phyloP scores from a whole-genome alignment of 164 flowering plant genomes.

The Santalum album region DNA sequence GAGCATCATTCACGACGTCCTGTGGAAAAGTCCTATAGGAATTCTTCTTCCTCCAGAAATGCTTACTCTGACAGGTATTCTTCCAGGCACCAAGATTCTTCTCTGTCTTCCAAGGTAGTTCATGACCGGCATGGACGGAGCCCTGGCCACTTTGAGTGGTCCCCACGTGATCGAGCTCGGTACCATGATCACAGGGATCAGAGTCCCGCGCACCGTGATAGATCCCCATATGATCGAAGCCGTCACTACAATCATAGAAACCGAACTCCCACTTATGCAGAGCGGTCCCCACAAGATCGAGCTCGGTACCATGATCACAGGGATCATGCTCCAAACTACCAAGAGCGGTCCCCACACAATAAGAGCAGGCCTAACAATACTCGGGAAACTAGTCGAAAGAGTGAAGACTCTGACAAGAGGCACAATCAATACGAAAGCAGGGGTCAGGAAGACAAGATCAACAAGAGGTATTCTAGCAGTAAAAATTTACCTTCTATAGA shows the following conservation, averaged over 20 bases:
- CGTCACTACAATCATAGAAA: slow-evolving; percentile 34
- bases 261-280: slow-evolving; percentile 32
- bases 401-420: slow-evolving; percentile 36
- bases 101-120: slow-evolving; percentile 40
- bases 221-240: slow-evolving; percentile 32
- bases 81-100: slow-evolving; percentile 51
- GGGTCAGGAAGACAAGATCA: slow-evolving; percentile 44
- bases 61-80: slow-evolving; percentile 44
- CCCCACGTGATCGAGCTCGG: slow-evolving; percentile 47
- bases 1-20: slow-evolving; percentile 45
- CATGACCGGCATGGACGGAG: slow-evolving; percentile 60
- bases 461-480: slow-evolving; percentile 25
- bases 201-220: slow-evolving; percentile 34
- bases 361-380: slow-evolving; percentile 25
- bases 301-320: slow-evolving; percentile 20
- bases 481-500: slow-evolving; percentile 25
- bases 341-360: slow-evolving; percentile 39
- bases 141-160: slow-evolving; percentile 51
- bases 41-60: slow-evolving; percentile 39
- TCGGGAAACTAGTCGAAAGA: too few species aligned
- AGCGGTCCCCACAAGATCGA: slow-evolving; percentile 41
- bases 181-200: slow-evolving; percentile 40
- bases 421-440: slow-evolving; percentile 24
- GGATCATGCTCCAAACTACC: slow-evolving; percentile 30
- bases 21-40: slow-evolving; percentile 45